Conservation (phyloP, 2,329 filamentous ascomycete species). For the Exutisphaerella laricina region DNA sequence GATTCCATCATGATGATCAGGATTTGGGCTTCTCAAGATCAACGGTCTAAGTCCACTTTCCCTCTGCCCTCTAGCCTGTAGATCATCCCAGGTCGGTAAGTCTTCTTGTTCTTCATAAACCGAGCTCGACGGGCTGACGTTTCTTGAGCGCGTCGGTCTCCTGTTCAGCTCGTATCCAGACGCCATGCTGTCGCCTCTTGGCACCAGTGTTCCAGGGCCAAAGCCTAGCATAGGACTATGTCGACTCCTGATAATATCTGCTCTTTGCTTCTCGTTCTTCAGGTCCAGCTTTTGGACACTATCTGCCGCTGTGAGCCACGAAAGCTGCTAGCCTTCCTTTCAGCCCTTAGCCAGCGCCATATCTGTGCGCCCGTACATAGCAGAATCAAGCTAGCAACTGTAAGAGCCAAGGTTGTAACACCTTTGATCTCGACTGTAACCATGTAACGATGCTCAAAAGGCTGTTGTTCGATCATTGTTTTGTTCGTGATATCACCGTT, state of each 20-base stretch:
- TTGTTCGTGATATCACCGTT: conserved; percentile 4
- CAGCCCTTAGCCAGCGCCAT: conserved; percentile 4
- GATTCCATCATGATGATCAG: no score
- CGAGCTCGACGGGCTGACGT: background rate
- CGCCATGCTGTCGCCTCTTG: background rate
- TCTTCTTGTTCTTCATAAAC: background rate
- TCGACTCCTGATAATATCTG: background rate
- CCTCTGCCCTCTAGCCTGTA: background rate
- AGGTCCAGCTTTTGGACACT: conserved; percentile 1
- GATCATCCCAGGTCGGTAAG: background rate
- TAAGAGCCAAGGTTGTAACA: conserved; percentile 2
- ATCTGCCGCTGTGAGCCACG: background rate
- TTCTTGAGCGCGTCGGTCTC: background rate
- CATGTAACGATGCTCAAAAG: conserved; percentile 5
- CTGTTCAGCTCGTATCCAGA: background rate
- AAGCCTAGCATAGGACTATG: conserved; percentile 4
- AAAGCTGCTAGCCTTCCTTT: background rate
- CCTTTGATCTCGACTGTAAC: conserved; percentile 5
- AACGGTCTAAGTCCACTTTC: background rate
- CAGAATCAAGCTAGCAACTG: conserved; percentile 3
- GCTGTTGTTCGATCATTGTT: background rate
- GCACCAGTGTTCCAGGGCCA: conserved; percentile 4
- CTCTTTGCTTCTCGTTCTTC: background rate
- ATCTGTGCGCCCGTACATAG: conserved; percentile 2
- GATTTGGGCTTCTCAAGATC: background rate